Percentiles rank a stretch among this genome's conserved stretches.
Evolutionary conservation across 352 stramenopile genomes (phyloP).

Genomic region (Plasmopara halstedii): DNA sequence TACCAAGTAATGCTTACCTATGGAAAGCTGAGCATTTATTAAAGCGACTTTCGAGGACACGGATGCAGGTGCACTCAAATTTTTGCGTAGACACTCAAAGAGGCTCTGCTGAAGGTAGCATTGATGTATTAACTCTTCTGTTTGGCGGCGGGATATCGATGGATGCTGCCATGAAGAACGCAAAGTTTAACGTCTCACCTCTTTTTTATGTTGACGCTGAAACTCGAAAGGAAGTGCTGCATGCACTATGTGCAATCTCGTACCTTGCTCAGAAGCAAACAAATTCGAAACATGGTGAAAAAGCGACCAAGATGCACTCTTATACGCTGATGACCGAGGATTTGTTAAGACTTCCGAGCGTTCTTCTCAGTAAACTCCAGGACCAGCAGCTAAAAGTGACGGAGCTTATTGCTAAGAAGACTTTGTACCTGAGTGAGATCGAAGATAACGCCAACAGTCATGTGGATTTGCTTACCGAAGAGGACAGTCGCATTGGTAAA

Average conservation of each 20-base stretch:
- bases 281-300: conserved; percentile 11
- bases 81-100: conserved; percentile 8
- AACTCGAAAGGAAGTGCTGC: conserved; percentile 59
- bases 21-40: conserved; percentile 71
- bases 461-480: conserved; percentile 44
- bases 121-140: conserved; percentile 67
- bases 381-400: conserved; percentile 47
- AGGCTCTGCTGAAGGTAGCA: conserved; percentile 24
- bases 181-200: conserved; percentile 61
- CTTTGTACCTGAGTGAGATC: conserved; percentile 66
- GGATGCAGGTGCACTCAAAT: conserved; percentile 37
- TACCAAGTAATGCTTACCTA: conserved; percentile 51
- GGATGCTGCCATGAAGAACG: conserved; percentile 74
- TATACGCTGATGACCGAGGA: conserved; percentile 57
- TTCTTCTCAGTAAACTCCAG: conserved; percentile 56
- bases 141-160: conserved; percentile 67
- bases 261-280: conserved; percentile 58
- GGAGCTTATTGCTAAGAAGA: conserved; percentile 53
- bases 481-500: conserved; percentile 55
- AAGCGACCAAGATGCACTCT: conserved; percentile 5
- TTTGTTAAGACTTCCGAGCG: conserved; percentile 49
- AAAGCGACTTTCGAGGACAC: conserved; percentile 51
- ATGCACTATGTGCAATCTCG: conserved; percentile 77
- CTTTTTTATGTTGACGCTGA: conserved; percentile 67
- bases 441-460: conserved; percentile 43